Evolutionary conservation across 169 alveolate species (phyloP), one percentile per base, ranked within the genome.

Genomic region (Plasmodium malariae): DNA sequence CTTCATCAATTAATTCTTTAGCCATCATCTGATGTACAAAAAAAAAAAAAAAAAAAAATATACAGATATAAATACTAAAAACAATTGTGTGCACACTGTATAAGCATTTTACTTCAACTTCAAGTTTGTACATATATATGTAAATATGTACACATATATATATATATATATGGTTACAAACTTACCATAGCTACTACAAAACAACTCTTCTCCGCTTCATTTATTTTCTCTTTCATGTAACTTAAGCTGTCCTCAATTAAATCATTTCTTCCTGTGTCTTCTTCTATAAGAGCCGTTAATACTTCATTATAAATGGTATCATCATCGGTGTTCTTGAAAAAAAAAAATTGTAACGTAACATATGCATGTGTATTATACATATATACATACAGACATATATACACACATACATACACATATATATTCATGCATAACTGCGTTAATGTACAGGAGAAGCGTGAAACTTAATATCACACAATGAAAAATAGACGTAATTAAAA

Each of bases 171-270:
- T n/a, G 45, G 30, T 51, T 54, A 14, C 19, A 21, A 71, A 62
- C 19, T 63, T 68, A 78, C 89, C 89, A 78, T 62, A 26, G 89
- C 89, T 68, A 51, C 89, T 45, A 78, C 89, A 49, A 62, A 78
- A 55, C 89, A 78, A 30, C 80, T 48, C 19, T 78, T 78, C 67
- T 78, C 89, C 37, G 89, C 89, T 30, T 67, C 89, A 30, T 78
- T 78, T 62, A 78, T 78, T 78, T 78, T 78, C 69, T 63, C 89
- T 43, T 78, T 78, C 34, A 43, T 78, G 48, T 62, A 78, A 78
- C 43, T 19, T 59, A 78, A 63, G 24, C 89, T 78, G 28, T 78
- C 89, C 48, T 78, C 89, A 62, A 78, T 78, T 60, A 78, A 78
- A 49, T 78, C 89, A 19, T 78, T 78, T 68, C 89, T 78, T 14